Conservation (phyloP, 192 early-diverging fungal species). For the Coemansia sp. region DNA sequence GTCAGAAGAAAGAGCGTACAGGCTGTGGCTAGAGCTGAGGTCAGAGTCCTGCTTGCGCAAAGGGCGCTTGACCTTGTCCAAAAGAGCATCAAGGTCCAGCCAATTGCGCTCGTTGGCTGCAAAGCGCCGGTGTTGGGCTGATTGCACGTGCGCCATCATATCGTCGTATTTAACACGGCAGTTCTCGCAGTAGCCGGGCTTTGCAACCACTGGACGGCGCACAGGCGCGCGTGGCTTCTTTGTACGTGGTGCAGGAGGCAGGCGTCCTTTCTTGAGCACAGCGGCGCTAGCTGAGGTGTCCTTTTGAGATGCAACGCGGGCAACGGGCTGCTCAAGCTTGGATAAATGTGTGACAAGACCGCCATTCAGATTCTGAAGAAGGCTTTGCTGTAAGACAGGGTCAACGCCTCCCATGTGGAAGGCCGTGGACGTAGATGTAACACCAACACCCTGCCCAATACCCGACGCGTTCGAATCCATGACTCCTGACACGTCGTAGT, state of each 20-base stretch:
- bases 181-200: constrained; percentile 56
- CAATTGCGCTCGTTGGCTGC: constrained; percentile 51
- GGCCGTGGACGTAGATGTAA: constrained; percentile 48
- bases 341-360: constrained; percentile 49
- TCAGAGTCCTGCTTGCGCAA: constrained; percentile 10
- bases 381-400: constrained; percentile 39
- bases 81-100: constrained; percentile 43
- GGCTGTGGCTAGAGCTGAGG: not conserved
- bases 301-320: constrained; percentile 4
- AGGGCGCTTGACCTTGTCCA: constrained; percentile 38
- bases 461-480: constrained; percentile 56
- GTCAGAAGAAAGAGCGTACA: constrained; percentile 41
- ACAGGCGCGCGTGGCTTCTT: constrained; percentile 40
- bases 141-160: constrained; percentile 47
- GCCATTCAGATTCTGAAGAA: constrained; percentile 48
- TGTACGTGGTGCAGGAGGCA: constrained; percentile 39
- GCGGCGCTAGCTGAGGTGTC: not conserved
- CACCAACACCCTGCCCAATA: constrained; percentile 28
- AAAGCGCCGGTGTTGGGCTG: constrained; percentile 46
- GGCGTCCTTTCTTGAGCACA: constrained; percentile 17
- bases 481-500: constrained; percentile 9
- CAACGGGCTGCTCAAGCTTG: constrained; percentile 47
- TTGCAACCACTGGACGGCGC: constrained; percentile 33
- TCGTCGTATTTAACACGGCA: constrained; percentile 54
- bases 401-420: constrained; percentile 37